Conservation (phyloP, 352 stramenopile species). For the Globisporangium camurandrum region DNA sequence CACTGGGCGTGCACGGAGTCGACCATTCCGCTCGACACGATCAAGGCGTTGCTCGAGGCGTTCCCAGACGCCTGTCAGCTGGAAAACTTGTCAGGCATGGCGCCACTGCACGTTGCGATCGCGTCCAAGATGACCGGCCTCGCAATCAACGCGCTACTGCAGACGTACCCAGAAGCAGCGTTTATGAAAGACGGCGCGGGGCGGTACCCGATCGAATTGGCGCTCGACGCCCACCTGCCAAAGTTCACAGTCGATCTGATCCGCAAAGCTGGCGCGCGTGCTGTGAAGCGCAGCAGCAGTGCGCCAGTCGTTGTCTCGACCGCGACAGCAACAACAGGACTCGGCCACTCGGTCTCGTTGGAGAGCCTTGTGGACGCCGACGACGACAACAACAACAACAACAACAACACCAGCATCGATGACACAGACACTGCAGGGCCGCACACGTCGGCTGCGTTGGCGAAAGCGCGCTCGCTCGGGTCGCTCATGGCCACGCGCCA, state of each 20-base stretch:
- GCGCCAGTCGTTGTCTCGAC: too few relatives aligned
- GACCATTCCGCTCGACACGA: conserved; percentile 29
- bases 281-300: conserved; percentile 21
- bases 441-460: conserved; percentile 22
- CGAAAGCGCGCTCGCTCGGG: conserved; percentile 43
- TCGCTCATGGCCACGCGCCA: conserved; percentile 33
- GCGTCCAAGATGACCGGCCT: conserved; percentile 52
- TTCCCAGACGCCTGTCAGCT: conserved; percentile 50
- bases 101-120: conserved; percentile 78
- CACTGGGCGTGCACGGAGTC: conserved; percentile 79
- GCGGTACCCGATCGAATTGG: conserved; percentile 37
- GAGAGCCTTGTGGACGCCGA: conserved; percentile 19
- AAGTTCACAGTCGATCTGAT: conserved; percentile 69
- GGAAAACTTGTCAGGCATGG: conserved; percentile 73
- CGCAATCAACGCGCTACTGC: conserved; percentile 48
- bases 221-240: conserved; percentile 47
- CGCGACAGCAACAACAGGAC: too few relatives aligned
- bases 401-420: conserved; percentile 18
- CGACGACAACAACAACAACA: conserved; percentile 11
- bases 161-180: conserved; percentile 7
- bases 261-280: conserved; percentile 41
- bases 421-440: conserved; percentile 18
- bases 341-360: conserved; percentile 22
- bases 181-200: background rate
- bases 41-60: conserved; percentile 35